Conservation (phyloP, 192 early-diverging fungal species). For the Glomus cerebriforme region DNA sequence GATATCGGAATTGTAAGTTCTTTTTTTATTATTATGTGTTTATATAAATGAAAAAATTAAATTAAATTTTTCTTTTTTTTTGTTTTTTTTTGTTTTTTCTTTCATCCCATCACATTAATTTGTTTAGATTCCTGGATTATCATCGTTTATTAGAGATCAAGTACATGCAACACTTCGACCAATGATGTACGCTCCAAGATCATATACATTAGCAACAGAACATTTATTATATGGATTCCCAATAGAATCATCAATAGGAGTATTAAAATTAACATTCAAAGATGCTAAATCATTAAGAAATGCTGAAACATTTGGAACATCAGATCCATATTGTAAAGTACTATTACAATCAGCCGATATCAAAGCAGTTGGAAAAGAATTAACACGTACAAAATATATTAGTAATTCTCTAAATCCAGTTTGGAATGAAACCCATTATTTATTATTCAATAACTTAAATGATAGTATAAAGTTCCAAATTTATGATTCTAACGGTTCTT, state of each 20-base stretch:
- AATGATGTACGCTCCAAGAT: constrained; percentile 86
- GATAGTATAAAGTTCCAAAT: constrained; percentile 80
- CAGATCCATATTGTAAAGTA: constrained; percentile 88
- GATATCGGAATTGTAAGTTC: constrained; percentile 79
- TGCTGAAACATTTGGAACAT: constrained; percentile 83
- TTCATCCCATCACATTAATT: too few species aligned
- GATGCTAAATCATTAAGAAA: constrained; percentile 86
- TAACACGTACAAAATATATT: constrained; percentile 64
- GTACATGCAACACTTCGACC: constrained; percentile 73
- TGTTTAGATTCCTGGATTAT: constrained; percentile 77
- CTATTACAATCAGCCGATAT: constrained; percentile 41
- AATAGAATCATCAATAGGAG: constrained; percentile 78
- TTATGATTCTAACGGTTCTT: constrained; percentile 71
- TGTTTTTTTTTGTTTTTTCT: neutral
- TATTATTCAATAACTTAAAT: constrained; percentile 75
- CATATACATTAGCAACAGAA: constrained; percentile 76
- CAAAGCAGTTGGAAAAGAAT: constrained; percentile 60
- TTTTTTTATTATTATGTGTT: neutral
- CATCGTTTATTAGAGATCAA: constrained; percentile 72
- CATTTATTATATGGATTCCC: constrained; percentile 70
- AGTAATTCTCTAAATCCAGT: constrained; percentile 77
- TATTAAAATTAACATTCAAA: constrained; percentile 78
- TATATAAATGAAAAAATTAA: neutral
- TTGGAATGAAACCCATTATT: constrained; percentile 80
- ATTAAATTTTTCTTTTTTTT: neutral